A percentile compares a stretch with the other conserved stretches of the same genome.
These are phyloP conservation scores for Phanerochaete sordida DNA, from an alignment of 768 basidiomycete genomes.

Conservation along the genomic window DNA sequence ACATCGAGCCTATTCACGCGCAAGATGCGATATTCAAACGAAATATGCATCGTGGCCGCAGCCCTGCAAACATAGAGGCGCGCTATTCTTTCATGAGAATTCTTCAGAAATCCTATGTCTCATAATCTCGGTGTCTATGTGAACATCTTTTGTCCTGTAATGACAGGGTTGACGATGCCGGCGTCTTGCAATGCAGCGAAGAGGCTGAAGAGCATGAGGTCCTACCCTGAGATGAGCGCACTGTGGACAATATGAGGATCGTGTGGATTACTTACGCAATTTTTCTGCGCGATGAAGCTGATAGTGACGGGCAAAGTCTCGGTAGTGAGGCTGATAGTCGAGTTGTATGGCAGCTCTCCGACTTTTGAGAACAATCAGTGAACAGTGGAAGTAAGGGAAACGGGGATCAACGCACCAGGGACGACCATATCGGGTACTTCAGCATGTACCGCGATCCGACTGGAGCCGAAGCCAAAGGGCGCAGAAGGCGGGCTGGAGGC, in stretches of 20 bases:
- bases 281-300: constrained; percentile 26
- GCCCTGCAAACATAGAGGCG: too few relatives aligned
- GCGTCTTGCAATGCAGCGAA: constrained; percentile 24
- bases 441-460: constrained; percentile 21
- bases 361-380: constrained; percentile 8
- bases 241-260: neutral
- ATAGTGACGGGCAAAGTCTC: constrained; percentile 28
- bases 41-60: too few relatives aligned
- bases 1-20: too few relatives aligned
- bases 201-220: constrained; percentile 26
- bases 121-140: too few relatives aligned
- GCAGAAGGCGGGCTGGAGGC: constrained; percentile 17
- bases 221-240: constrained; percentile 11
- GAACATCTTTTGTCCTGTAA: constrained; percentile 20
- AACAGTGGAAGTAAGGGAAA: neutral
- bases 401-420: constrained; percentile 21
- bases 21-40: too few relatives aligned
- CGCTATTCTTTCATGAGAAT: too few relatives aligned
- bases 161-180: constrained; percentile 19
- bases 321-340: constrained; percentile 23
- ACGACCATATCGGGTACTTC: constrained; percentile 30
- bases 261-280: constrained; percentile 19
- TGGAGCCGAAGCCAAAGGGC: constrained; percentile 22
- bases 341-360: constrained; percentile 26
- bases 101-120: too few relatives aligned